A percentile compares a stretch with the other conserved stretches of the same genome.
Evolutionary conservation across 441 rosid species (phyloP).

Genomic region (Brassica hybrid): DNA sequence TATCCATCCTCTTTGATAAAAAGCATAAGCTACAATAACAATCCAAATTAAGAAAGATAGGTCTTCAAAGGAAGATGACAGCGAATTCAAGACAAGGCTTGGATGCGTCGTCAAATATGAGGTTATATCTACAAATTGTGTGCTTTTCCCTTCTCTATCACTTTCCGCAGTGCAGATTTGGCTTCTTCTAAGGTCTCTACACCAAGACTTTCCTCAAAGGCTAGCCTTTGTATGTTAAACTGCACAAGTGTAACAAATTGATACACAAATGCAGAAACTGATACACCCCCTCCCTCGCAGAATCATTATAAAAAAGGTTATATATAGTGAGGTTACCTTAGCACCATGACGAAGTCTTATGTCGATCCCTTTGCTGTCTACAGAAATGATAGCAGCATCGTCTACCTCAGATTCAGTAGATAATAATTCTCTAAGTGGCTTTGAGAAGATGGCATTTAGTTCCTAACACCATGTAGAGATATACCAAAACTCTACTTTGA

Average conservation of each 20-base stretch:
- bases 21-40: too few relatives aligned
- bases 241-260: conserved; percentile 28
- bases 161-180: conserved; percentile 70
- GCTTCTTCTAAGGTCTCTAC: conserved; percentile 86
- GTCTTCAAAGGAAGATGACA: too few relatives aligned
- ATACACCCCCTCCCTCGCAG: neutral
- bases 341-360: conserved; percentile 88
- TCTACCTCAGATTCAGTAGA: conserved; percentile 71
- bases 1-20: too few relatives aligned
- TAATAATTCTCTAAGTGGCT: conserved; percentile 69
- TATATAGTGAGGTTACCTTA: conserved; percentile 53
- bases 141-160: conserved; percentile 66
- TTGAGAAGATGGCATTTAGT: conserved; percentile 77
- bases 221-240: conserved; percentile 83
- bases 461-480: conserved; percentile 34
- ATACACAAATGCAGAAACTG: neutral
- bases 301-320: neutral
- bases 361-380: conserved; percentile 89
- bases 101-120: neutral
- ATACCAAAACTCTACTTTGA: neutral
- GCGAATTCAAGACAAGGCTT: too few relatives aligned
- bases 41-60: too few relatives aligned
- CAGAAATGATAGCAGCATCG: conserved; percentile 88
- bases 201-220: conserved; percentile 70
- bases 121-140: conserved; percentile 52